Base-by-base conservation (phyloP, 2,329 filamentous ascomycete species). In the Corinectria fuckeliana region DNA sequence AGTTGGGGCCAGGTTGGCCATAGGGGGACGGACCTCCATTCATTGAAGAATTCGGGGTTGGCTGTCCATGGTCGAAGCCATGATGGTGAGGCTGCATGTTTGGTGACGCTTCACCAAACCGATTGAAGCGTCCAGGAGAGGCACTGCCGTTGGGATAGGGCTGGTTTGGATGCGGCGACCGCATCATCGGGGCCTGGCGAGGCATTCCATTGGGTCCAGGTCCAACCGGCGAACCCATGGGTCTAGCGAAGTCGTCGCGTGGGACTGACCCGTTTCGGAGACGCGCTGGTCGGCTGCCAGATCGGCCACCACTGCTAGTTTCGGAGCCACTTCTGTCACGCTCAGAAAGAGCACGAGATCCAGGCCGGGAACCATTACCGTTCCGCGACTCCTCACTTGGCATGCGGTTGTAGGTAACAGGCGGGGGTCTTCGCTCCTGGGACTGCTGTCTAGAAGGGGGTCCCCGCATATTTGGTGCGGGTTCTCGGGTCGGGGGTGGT, bases 271-370 rank as follows among this genome's bases (percentile, higher is more conserved):
- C 75, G 14, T 80, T 80, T 39, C 77, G 75, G 9, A 77, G 68
- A 23, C 77, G 75, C 3, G 74, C 70, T 8, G 77, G 77, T n/a
- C 78, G 76, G 57, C 74, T 77, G 26, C 73, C 74, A 20, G 76
- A 74, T 45, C 75, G 72, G 9, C 75, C 76, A 25, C 77, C 77
- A n/a, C 73, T 79, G 70, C 83, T 85, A 3, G 82, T 77, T 20
- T 86, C 83, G 0, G 84, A 86, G 28, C 83, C 82, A 62, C 84
- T 86, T 39, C 84, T 76, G 41, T 85, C 80, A 9, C 83, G 77
- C 41, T 85, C 82, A 0, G 77, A 76, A 20, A 75, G 66, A 14
- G 69, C 69, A 25, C 69, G 70, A 5, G 74, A 78, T 20, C 61
- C 70, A 20, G 69, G 66, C 11, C 71, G 59, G 32, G 72, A 70